These are phyloP conservation scores for Pseudopyrenochaeta lycopersici DNA, from an alignment of 2,329 filamentous ascomycete species.

Conservation along the genomic window DNA sequence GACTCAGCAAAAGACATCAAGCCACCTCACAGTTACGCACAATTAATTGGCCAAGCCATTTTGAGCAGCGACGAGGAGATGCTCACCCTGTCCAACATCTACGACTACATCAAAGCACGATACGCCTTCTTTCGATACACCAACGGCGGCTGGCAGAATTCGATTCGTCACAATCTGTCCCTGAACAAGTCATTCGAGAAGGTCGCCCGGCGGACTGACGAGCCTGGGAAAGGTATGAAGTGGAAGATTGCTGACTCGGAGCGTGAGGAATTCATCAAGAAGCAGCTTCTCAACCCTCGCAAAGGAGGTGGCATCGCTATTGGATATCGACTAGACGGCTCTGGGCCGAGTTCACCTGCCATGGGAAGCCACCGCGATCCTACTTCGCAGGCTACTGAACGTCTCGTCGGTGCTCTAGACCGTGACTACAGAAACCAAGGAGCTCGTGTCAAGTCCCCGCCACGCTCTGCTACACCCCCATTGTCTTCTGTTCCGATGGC, in stretches of 20 bases:
- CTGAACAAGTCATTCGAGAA: conserved; percentile 96
- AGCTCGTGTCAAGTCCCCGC: conserved; percentile 50
- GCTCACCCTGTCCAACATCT: conserved; percentile 90
- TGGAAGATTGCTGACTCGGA: conserved; percentile 91
- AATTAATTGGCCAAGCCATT: conserved; percentile 96
- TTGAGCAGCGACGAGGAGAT: conserved; percentile 86
- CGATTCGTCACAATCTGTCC: conserved; percentile 94
- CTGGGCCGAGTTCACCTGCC: conserved; percentile 73
- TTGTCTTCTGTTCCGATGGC: conserved; percentile 58
- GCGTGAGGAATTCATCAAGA: conserved; percentile 87
- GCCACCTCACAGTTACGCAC: conserved; percentile 94
- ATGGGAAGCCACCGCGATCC: conserved; percentile 43
- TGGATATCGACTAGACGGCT: conserved; percentile 62
- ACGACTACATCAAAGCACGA: conserved; percentile 87
- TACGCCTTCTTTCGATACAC: conserved; percentile 93
- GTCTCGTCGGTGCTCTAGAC: conserved; percentile 55
- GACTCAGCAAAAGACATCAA: conserved; percentile 92
- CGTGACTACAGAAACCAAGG: conserved; percentile 28
- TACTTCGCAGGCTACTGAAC: conserved; percentile 61
- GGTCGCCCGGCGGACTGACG: conserved; percentile 88
- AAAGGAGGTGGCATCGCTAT: conserved; percentile 44
- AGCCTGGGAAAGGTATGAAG: conserved; percentile 98
- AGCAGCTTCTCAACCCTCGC: conserved; percentile 59
- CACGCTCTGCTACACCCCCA: conserved; percentile 58
- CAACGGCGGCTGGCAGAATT: conserved; percentile 96